These are phyloP conservation scores for Yarrowia galli DNA, from an alignment of 1,139 yeast species.

Conservation along the genomic window DNA sequence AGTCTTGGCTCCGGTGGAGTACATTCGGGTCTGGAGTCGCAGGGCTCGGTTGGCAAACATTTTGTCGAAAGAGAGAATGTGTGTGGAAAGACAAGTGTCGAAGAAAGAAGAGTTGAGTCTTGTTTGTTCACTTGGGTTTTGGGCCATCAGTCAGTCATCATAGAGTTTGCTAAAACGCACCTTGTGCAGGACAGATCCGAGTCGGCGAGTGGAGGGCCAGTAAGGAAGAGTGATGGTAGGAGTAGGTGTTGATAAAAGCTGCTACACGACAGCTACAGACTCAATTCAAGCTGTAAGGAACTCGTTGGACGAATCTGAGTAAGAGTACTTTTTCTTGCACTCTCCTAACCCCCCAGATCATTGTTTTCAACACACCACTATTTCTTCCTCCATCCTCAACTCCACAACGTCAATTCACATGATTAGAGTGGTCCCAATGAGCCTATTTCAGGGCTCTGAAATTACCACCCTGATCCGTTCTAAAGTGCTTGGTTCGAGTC, in stretches of 20 bases:
- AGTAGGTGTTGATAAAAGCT: too few species aligned
- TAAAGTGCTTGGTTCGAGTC: background rate
- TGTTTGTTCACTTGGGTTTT: background rate
- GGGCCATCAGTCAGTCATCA: slow-evolving; percentile 20
- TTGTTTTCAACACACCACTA: background rate
- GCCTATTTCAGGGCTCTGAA: background rate
- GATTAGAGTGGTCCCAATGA: background rate
- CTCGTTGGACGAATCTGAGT: too few species aligned
- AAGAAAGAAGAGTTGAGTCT: background rate
- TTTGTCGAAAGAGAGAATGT: background rate
- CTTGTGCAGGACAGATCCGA: slow-evolving; percentile 1
- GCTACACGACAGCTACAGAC: too few species aligned
- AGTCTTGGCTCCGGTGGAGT: slow-evolving; percentile 46
- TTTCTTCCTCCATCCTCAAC: background rate
- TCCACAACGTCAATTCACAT: background rate
- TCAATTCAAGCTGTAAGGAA: too few species aligned
- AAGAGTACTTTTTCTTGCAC: too few species aligned
- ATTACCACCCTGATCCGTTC: background rate
- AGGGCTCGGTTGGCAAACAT: slow-evolving; percentile 38
- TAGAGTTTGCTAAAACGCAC: slow-evolving; percentile 13
- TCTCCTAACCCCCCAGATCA: background rate
- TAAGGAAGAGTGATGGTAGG: too few species aligned
- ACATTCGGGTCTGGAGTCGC: slow-evolving; percentile 42
- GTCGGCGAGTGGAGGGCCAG: background rate
- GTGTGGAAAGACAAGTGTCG: background rate